Evolutionary conservation across 2,329 filamentous ascomycete genomes (phyloP), one percentile per base, ranked within the genome.

Genomic region (Sporothrix globosa): DNA sequence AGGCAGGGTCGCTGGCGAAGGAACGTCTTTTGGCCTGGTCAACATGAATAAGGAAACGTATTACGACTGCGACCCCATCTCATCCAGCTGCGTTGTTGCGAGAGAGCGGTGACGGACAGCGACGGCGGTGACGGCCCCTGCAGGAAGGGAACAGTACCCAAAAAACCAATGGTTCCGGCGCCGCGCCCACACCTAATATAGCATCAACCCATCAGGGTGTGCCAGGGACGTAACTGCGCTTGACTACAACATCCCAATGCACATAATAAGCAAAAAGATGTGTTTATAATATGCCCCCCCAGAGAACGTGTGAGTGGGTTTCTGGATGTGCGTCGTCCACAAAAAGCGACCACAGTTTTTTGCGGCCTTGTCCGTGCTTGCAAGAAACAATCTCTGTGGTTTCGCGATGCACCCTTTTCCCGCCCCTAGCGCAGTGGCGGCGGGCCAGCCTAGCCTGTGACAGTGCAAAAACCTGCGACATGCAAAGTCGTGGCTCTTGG

Each of bases 351-450:
- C 56, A 44, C 39, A 4, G 27, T 39, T n/a, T 14, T 34, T 65
- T 50, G 61, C 44, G 44, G 58, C 21, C 58, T 46, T 63, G 61
- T 48, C 61, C 61, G 44, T 65, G 24, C 19, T 50, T 34, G 44
- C 63, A 41, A 63, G 27, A 66, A 66, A 53, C 24, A 66, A 39
- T 66, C 19, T 66, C 27, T 66, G 63, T 27, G 61, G 61, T 66
- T 46, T 66, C 46, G 46, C 44, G 63, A 66, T 66, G 63, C 63
- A 66, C 63, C 44, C 63, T 66, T 52, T 61, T 53, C 39, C 27
- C 24, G 56, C 39, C 34, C 58, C 63, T 66, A 66, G 63, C 63
- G 63, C 63, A 66, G 46, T 66, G 63, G 63, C 63, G 46, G 61
- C 61, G 61, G 61, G 24, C 27, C 46, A n/a, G 27, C 61, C 46